Evolutionary conservation across 257 asterid species (phyloP).

Genomic region (Capsicum rhomboideum): DNA sequence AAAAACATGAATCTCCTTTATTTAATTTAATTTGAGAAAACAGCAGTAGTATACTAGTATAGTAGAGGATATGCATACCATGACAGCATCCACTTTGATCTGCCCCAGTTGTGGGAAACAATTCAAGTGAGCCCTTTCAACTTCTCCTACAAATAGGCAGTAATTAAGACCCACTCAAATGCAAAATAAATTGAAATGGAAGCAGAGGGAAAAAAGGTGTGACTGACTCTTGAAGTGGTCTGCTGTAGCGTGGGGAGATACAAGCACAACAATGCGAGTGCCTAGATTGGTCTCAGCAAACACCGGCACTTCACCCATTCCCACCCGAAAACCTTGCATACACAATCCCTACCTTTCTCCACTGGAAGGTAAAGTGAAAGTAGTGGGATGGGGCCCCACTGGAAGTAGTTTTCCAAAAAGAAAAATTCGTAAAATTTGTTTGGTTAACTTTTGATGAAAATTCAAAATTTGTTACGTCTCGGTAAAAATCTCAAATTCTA

Average conservation of each 20-base stretch:
- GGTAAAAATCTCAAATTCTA: too few relatives aligned
- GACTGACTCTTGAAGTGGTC: constrained; percentile 39
- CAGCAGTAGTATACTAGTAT: too few relatives aligned
- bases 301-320: constrained; percentile 12
- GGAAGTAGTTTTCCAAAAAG: too few relatives aligned
- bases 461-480: too few relatives aligned
- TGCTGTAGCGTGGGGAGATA: constrained; percentile 26
- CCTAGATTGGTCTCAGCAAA: constrained; percentile 44
- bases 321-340: neutral
- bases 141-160: constrained; percentile 30
- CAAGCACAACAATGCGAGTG: constrained; percentile 37
- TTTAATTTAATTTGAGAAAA: neutral
- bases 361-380: too few relatives aligned
- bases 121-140: constrained; percentile 48
- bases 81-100: constrained; percentile 28
- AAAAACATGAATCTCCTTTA: neutral
- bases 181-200: neutral
- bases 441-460: too few relatives aligned
- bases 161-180: too few relatives aligned
- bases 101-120: constrained; percentile 54
- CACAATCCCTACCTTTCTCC: too few relatives aligned
- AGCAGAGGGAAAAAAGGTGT: neutral
- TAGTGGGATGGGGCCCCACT: too few relatives aligned
- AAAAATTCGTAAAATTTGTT: too few relatives aligned
- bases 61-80: constrained; percentile 26